These are phyloP conservation scores for Solanum pimpinellifolium DNA, from an alignment of 257 asterid species.

Conservation along the genomic window DNA sequence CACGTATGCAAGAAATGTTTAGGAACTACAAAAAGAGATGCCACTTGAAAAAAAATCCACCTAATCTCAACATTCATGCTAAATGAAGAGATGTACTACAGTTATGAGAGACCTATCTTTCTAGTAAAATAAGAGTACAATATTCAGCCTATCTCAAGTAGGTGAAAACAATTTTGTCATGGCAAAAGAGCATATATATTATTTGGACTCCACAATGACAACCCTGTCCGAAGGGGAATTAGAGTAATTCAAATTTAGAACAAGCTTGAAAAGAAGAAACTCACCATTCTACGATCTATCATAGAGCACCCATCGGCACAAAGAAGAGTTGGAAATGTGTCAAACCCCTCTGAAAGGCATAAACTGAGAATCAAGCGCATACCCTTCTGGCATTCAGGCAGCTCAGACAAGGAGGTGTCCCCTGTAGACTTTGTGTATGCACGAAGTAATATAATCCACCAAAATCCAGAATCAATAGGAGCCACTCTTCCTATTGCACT, in stretches of 20 bases:
- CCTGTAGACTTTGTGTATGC: constrained; percentile 70
- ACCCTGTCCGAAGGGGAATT: neutral
- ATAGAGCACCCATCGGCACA: constrained; percentile 71
- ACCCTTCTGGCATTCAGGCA: constrained; percentile 68
- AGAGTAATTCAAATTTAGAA: neutral
- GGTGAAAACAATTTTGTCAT: neutral
- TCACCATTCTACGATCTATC: constrained; percentile 81
- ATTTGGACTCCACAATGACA: neutral
- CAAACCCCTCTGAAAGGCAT: constrained; percentile 67
- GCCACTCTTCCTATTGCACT: constrained; percentile 75
- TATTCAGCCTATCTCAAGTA: neutral
- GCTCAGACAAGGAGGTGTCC: constrained; percentile 55
- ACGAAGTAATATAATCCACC: constrained; percentile 70
- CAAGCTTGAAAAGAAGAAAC: constrained; percentile 5
- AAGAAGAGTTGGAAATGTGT: constrained; percentile 76
- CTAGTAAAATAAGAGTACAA: neutral
- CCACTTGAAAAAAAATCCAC: neutral
- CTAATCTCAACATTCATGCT: neutral
- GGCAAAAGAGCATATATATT: neutral
- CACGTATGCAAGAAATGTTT: neutral
- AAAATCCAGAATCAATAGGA: constrained; percentile 76
- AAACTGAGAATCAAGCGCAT: constrained; percentile 63
- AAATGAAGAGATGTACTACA: neutral
- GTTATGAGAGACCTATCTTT: neutral
- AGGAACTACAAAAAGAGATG: neutral